These are phyloP conservation scores for Solanum tacnaense DNA, from an alignment of 257 asterid genomes.

Conservation along the genomic window DNA sequence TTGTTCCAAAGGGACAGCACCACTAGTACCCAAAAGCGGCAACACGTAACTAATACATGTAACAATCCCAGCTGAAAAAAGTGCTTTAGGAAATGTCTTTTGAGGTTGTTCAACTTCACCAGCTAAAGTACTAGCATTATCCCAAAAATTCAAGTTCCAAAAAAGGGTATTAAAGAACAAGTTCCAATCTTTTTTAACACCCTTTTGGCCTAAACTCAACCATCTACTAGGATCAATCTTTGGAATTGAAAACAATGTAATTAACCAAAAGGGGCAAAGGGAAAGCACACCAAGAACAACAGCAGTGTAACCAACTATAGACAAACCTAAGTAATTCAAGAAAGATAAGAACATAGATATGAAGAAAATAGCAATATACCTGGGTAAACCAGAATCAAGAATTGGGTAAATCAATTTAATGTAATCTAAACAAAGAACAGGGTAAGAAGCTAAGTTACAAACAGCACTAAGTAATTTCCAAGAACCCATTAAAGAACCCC, in stretches of 20 bases:
- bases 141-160: slow-evolving; percentile 73
- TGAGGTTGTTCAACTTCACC: slow-evolving; percentile 66
- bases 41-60: slow-evolving; percentile 49
- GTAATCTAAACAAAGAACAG: slow-evolving; percentile 36
- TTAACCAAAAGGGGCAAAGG: slow-evolving; percentile 24
- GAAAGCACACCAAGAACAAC: slow-evolving; percentile 28
- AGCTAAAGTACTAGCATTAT: slow-evolving; percentile 59
- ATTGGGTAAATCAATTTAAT: slow-evolving; percentile 33
- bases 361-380: slow-evolving; percentile 16
- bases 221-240: slow-evolving; percentile 25
- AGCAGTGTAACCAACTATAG: slow-evolving; percentile 15
- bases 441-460: slow-evolving; percentile 42
- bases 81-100: slow-evolving; percentile 43
- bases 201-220: slow-evolving; percentile 46
- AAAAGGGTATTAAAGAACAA: slow-evolving; percentile 60
- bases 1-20: slow-evolving; percentile 47
- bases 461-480: slow-evolving; percentile 51
- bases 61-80: slow-evolving; percentile 38
- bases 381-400: slow-evolving; percentile 29
- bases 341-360: background rate
- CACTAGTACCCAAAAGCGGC: slow-evolving; percentile 48
- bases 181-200: slow-evolving; percentile 50
- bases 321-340: background rate
- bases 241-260: slow-evolving; percentile 20
- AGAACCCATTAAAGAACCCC: slow-evolving; percentile 49